Base-by-base conservation (phyloP, 805 yeast genomes). In the Candida fluviatilis region DNA sequence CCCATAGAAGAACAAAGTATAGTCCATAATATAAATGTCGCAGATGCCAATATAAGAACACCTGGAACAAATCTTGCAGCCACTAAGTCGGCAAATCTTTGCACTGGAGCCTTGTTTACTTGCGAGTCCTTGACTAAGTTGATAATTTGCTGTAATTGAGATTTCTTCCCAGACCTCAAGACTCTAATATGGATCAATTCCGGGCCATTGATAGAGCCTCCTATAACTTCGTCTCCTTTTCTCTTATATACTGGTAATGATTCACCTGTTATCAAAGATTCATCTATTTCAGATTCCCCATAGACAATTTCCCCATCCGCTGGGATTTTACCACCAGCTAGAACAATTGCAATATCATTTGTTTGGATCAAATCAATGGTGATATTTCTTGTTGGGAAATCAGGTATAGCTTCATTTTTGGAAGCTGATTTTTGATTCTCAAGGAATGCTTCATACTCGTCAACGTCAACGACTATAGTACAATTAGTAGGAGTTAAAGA, bases 261-360 rank as follows among this genome's bases (percentile, higher is more conserved):
- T 61, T 93, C 99, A 35, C 99, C 99, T 0, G 99, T 91, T 39
- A 93, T 68, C 17, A 90, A 64, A 2, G 96, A 82, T 60, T 93
- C 99, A 54, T 90, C 91, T 23, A 88, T 73, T 51, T 85, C 95
- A 0, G 96, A 76, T 40, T 75, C 75, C 5, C 99, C 99, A 46
- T 70, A 69, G 1, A 84, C 62, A 13, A 95, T 80, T 5, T 71
- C 56, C 34, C 98, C 99, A 67, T 93, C 99, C 1, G 96, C 89
- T 1, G 98, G 96, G 3, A 93, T 75, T 48, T 80, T 86, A 37
- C 82, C 82, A 8, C 99, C 99, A 0, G 98, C 95, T 33, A 79
- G 69, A 2, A 93, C 73, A 13, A 86, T 72, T 0, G 87, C 82
- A 21, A 85, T 70, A 58, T 93, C 99, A 50, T 76, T 73, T 7